Evolutionary conservation across 352 stramenopile species (phyloP), one percentile per base, ranked within the genome.

Genomic region (Thalassiosira exigua): DNA sequence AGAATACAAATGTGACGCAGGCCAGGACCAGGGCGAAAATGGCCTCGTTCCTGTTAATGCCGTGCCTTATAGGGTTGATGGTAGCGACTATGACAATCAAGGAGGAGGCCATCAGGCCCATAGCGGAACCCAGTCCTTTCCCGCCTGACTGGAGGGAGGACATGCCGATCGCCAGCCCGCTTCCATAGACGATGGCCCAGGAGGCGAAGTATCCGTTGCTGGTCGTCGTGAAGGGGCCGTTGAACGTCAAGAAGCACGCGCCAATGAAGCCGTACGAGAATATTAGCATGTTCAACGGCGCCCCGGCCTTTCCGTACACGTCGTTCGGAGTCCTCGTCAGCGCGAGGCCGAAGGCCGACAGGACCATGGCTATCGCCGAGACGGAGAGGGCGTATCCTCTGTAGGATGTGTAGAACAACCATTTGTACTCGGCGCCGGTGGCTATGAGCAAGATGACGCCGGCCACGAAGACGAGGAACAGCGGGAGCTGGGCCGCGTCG

Each of bases 181-280:
- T 61, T 0, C 51, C 64, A 36, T 51, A 74, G 17, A 68, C 71
- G 30, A 52, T 52, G 41, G 52, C 56, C 71, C 71, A 80, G 4
- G 61, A 42, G 27, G 71, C 71, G 27, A 80, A 80, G 32, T 69
- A 75, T 12, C 61, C 61, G 32, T 75, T 75, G 4, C 52, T 22
- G n/a, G 61, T 69, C 14, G 26, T 41, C 17, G 1, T 60, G 33
- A 46, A 64, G 4, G 71, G 71, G n/a, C 32, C 21, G 17, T 52
- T 21, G 42, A 79, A 79, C 17, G 71, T 80, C 12, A 80, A 57
- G 71, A 80, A 80, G 64, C 71, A 80, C 22, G 62, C 71, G 50
- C 71, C 71, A 53, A 80, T 54, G 30, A 80, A 75, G 26, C 44
- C 42, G 29, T 60, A 80, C 0, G 61, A 14, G 52, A 80, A 80